Base-by-base conservation (phyloP, 2,329 filamentous ascomycete genomes). In the Chalaropsis thielavioides region DNA sequence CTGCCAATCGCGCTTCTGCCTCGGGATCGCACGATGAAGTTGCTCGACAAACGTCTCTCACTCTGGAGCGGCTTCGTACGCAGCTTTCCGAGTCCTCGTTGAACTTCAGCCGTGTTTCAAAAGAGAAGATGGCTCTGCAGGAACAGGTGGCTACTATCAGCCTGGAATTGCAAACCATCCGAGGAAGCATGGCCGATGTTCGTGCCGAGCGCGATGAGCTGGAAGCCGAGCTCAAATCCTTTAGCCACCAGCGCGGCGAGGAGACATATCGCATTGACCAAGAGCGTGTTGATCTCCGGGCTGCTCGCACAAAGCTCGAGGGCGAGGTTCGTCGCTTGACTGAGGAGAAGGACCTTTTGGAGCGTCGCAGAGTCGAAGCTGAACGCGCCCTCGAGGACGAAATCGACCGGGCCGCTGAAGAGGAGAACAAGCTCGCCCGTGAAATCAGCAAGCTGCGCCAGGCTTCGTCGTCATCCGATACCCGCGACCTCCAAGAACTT, bases 161-260 rank as follows among this genome's bases (percentile, higher is more conserved):
- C 64, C 73, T 81, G 6, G 85, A 90, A 69, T 74, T 89, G 17
- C 79, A 82, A 68, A 78, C 81, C 41, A 74, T 86, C 24, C 80
- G 80, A 61, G 75, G 77, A n/a, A 80, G 80, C 0, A 75, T 84
- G 13, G 78, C 80, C 13, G 83, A 86, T 68, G 74, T 79, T 8
- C 80, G 84, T 71, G 81, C 83, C 1, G 86, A 90, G 69, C 81
- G 86, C 11, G 84, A 89, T 69, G 84, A 87, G 70, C 74, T 89
- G 22, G 81, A 86, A 79, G n/a, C 78, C 77, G 67, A 77, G 22
- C 24, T 67, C 10, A 49, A 56, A 15, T 46, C 65, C 2, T 41
- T 67, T 2, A 40, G 38, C 11, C 60, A 64, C 40, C 59, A 82
- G 46, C 79, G 81, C 64, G 82, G 81, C 61, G 80, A 80, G 64